Evolutionary conservation across 345 rosid genomes (phyloP).

Genomic region (Raphanus raphanistrum): DNA sequence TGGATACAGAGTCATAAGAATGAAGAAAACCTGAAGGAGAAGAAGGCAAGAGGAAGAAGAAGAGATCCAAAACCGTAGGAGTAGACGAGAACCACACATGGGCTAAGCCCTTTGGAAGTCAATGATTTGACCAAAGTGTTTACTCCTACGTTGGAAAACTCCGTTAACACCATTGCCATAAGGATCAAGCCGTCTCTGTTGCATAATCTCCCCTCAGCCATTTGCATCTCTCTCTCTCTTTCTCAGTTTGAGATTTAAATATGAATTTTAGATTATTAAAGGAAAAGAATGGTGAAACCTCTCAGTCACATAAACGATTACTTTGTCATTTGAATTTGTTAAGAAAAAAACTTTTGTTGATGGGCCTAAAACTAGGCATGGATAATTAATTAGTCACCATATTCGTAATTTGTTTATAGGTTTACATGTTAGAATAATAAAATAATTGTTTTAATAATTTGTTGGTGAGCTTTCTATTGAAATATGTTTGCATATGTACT

Average conservation of each 20-base stretch:
- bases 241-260: not conserved
- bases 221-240: conserved; percentile 1
- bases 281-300: not conserved
- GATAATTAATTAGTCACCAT: too few relatives aligned
- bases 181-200: conserved; percentile 23
- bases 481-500: too few relatives aligned
- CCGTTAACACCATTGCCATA: conserved; percentile 32
- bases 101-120: conserved; percentile 39
- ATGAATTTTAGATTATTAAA: not conserved
- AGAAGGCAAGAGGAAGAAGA: conserved; percentile 35
- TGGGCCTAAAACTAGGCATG: not conserved
- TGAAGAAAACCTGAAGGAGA: conserved; percentile 32
- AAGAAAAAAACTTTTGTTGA: not conserved
- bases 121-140: conserved; percentile 39
- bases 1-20: conserved; percentile 9
- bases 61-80: conserved; percentile 32
- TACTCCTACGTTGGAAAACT: conserved; percentile 29
- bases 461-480: too few relatives aligned
- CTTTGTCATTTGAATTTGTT: not conserved
- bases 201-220: conserved; percentile 20
- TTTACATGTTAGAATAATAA: not conserved
- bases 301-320: not conserved
- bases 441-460: not conserved
- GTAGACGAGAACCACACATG: conserved; percentile 34
- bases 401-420: not conserved